These are phyloP conservation scores for Somion occarium DNA, from an alignment of 1,284 basidiomycete species.

Conservation along the genomic window DNA sequence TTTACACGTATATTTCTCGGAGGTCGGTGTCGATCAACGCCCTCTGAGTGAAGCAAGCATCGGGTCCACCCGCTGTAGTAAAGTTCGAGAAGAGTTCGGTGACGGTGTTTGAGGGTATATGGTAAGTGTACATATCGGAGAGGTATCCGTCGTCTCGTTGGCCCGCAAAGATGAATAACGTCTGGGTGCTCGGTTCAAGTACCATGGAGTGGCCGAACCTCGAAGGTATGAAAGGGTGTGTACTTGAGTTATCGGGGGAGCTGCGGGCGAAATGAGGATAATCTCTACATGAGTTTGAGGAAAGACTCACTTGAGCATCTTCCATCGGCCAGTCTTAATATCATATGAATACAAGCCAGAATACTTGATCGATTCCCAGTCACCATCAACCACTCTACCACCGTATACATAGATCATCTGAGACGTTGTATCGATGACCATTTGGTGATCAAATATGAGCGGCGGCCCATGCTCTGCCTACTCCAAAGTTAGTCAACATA, in stretches of 20 bases:
- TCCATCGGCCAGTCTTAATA: slow-evolving; percentile 59
- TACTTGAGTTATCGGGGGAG: slow-evolving; percentile 12
- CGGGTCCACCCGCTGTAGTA: slow-evolving; percentile 52
- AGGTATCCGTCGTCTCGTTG: slow-evolving; percentile 60
- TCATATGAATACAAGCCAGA: slow-evolving; percentile 71
- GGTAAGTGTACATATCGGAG: slow-evolving; percentile 71
- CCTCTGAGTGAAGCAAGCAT: slow-evolving; percentile 65
- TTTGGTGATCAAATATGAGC: slow-evolving; percentile 77
- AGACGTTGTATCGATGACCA: slow-evolving; percentile 69
- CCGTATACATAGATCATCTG: slow-evolving; percentile 79
- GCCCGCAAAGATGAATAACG: slow-evolving; percentile 67
- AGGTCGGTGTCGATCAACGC: slow-evolving; percentile 60
- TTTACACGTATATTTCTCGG: slow-evolving; percentile 71
- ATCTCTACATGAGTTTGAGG: background rate
- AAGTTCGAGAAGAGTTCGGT: slow-evolving; percentile 62
- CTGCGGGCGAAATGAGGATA: slow-evolving; percentile 8
- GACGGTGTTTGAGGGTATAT: slow-evolving; percentile 52
- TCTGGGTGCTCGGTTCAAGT: slow-evolving; percentile 51
- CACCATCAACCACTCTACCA: slow-evolving; percentile 65
- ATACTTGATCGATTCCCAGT: slow-evolving; percentile 53
- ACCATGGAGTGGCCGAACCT: slow-evolving; percentile 79
- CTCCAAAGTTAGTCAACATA: background rate
- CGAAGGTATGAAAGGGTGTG: slow-evolving; percentile 37
- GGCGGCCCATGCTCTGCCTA: slow-evolving; percentile 68
- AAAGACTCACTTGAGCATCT: slow-evolving; percentile 50